A percentile compares a stretch with the other conserved stretches of the same genome.
Evolutionary conservation across 192 early-diverging fungal species (phyloP).

Genomic region (Lunasporangiospora selenospora): DNA sequence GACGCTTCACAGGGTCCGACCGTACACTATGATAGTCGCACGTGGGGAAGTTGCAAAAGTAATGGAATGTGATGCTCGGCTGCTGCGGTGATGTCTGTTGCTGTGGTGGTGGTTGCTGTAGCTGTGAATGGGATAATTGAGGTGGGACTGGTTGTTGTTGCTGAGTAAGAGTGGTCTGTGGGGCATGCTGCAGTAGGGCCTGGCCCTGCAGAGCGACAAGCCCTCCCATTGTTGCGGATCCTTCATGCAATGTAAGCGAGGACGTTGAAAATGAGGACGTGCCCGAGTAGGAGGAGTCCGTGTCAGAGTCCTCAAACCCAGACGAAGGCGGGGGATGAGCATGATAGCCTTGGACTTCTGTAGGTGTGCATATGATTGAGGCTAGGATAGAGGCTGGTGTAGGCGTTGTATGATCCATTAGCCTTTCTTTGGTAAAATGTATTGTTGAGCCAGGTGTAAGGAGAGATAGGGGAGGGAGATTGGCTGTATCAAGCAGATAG

Average conservation of each 20-base stretch:
- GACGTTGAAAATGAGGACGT: conserved; percentile 23
- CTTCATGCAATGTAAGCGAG: background rate
- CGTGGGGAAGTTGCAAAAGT: conserved; percentile 46
- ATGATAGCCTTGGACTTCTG: too few species aligned
- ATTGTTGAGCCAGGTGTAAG: background rate
- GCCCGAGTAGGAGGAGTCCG: conserved; percentile 37
- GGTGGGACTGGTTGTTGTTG: too few species aligned
- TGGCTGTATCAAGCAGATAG: background rate
- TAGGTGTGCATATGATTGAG: too few species aligned
- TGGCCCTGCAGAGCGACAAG: too few species aligned
- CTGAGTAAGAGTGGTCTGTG: too few species aligned
- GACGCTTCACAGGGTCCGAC: conserved; percentile 44
- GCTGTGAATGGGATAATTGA: too few species aligned
- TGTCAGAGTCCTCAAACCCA: conserved; percentile 43
- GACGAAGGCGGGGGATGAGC: too few species aligned
- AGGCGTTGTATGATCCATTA: conserved; percentile 23
- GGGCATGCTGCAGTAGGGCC: too few species aligned
- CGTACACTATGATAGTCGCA: conserved; percentile 45
- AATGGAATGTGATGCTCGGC: conserved; percentile 23
- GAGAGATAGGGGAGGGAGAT: background rate
- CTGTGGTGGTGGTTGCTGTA: background rate
- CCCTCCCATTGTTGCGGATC: too few species aligned
- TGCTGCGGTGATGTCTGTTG: too few species aligned
- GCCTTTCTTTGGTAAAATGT: background rate
- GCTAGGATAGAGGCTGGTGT: conserved; percentile 46